These are phyloP conservation scores for Ogataea henricii DNA, from an alignment of 805 yeast genomes.

Conservation along the genomic window DNA sequence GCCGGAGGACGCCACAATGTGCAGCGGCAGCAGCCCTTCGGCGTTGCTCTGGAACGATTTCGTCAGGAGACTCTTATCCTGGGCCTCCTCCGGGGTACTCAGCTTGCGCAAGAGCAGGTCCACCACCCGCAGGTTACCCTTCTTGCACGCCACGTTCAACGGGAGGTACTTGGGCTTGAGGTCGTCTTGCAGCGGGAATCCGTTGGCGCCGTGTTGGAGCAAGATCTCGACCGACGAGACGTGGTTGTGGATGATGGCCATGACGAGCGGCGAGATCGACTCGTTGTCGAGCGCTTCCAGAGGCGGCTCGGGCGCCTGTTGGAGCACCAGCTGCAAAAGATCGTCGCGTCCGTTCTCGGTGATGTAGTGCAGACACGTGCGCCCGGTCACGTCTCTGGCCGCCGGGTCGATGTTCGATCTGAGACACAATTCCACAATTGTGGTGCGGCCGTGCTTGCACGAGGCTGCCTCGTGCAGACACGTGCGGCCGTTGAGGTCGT, in stretches of 20 bases:
- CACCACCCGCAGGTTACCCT: constrained; percentile 73
- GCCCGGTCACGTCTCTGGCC: constrained; percentile 65
- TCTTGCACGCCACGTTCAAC: constrained; percentile 84
- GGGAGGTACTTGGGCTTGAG: constrained; percentile 68
- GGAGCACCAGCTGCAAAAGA: constrained; percentile 39
- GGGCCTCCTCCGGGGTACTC: constrained; percentile 32
- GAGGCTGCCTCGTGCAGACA: constrained; percentile 70
- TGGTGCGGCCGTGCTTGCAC: constrained; percentile 29
- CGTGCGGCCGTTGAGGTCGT: constrained; percentile 73
- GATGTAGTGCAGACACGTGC: constrained; percentile 87
- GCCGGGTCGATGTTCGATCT: constrained; percentile 29
- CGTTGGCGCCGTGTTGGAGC: constrained; percentile 50
- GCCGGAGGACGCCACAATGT: constrained; percentile 85
- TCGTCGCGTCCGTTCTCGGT: constrained; percentile 57
- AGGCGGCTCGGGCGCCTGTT: constrained; percentile 28
- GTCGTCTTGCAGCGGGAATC: constrained; percentile 49
- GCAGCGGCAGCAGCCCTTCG: constrained; percentile 86
- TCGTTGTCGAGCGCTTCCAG: constrained; percentile 64
- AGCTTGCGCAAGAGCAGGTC: constrained; percentile 52
- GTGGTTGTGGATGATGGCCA: constrained; percentile 73
- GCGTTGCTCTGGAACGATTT: constrained; percentile 66
- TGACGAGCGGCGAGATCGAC: constrained; percentile 78
- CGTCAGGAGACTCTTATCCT: constrained; percentile 31
- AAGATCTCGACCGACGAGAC: constrained; percentile 54
- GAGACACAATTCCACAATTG: constrained; percentile 31